Percentiles rank a stretch among this genome's conserved stretches.
phyloP scores from a whole-genome alignment of 805 yeast species.

The Candida ficus region DNA sequence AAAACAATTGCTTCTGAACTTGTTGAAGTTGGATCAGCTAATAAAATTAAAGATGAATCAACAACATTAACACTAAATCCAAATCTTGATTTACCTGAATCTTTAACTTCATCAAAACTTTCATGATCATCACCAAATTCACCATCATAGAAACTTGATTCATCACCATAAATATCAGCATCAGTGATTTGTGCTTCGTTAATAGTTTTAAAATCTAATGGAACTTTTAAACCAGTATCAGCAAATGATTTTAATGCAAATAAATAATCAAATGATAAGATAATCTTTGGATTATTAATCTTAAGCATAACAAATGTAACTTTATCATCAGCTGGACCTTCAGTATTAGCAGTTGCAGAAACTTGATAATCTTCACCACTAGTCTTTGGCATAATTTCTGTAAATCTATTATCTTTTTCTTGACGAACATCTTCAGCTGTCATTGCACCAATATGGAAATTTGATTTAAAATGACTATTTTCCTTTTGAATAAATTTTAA shows the following conservation, averaged over 20 bases:
- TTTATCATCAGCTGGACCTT: slow-evolving; percentile 34
- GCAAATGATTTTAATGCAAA: slow-evolving; percentile 65
- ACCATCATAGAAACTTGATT: slow-evolving; percentile 10
- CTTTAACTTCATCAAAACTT: slow-evolving; percentile 6
- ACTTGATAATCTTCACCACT: slow-evolving; percentile 66
- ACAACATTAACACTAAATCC: slow-evolving; percentile 64
- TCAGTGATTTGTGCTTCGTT: slow-evolving; percentile 4
- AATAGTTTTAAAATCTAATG: slow-evolving; percentile 8
- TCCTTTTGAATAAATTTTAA: slow-evolving; percentile 45
- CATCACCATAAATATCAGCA: slow-evolving; percentile 12
- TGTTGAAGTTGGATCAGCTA: slow-evolving; percentile 69
- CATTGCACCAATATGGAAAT: slow-evolving; percentile 64
- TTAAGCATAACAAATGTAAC: slow-evolving; percentile 50
- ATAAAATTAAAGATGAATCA: slow-evolving; percentile 68
- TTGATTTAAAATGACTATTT: slow-evolving; percentile 53
- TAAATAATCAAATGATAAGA: slow-evolving; percentile 81
- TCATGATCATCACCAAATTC: no score
- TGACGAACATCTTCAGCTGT: slow-evolving; percentile 71
- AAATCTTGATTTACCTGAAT: slow-evolving; percentile 19
- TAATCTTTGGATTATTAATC: slow-evolving; percentile 73
- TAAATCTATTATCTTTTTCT: slow-evolving; percentile 60
- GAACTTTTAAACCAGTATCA: slow-evolving; percentile 39
- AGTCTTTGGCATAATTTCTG: slow-evolving; percentile 73
- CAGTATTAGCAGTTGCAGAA: slow-evolving; percentile 45
- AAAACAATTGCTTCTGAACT: slow-evolving; percentile 87